Conservation (phyloP, 2,329 filamentous ascomycete species). For the Calonectria hawksworthii region DNA sequence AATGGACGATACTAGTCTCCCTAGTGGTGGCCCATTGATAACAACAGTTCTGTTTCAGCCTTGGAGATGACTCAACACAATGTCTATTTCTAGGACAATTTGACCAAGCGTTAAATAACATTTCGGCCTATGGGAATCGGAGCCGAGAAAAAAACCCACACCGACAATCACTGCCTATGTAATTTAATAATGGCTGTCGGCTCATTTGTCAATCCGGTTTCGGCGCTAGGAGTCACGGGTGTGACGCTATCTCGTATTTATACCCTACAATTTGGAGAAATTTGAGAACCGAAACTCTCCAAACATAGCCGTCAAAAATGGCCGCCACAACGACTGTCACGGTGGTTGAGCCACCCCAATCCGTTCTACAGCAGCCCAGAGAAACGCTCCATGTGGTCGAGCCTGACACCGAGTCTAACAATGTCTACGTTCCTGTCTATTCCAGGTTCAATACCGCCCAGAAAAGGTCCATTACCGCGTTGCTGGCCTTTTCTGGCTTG, state of each 20-base stretch:
- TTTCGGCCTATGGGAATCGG: neutral
- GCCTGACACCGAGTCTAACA: neutral
- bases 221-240: neutral
- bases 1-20: too few relatives aligned
- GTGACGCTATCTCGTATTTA: neutral
- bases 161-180: neutral
- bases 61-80: too few relatives aligned
- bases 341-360: neutral
- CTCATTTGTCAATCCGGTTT: neutral
- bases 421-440: neutral
- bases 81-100: too few relatives aligned
- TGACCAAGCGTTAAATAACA: neutral
- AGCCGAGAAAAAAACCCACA: neutral
- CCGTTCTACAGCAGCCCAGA: neutral
- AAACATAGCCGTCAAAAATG: neutral
- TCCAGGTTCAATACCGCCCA: neutral
- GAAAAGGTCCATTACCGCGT: conserved; percentile 2
- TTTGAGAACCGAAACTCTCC: neutral
- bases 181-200: neutral
- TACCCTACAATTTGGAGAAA: neutral
- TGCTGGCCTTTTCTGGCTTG: neutral
- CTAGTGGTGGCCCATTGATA: too few relatives aligned
- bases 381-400: neutral
- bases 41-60: too few relatives aligned
- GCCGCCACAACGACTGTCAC: neutral